Evolutionary conservation across 129 eudicot genomes (phyloP).

Genomic region (Arctium lappa): DNA sequence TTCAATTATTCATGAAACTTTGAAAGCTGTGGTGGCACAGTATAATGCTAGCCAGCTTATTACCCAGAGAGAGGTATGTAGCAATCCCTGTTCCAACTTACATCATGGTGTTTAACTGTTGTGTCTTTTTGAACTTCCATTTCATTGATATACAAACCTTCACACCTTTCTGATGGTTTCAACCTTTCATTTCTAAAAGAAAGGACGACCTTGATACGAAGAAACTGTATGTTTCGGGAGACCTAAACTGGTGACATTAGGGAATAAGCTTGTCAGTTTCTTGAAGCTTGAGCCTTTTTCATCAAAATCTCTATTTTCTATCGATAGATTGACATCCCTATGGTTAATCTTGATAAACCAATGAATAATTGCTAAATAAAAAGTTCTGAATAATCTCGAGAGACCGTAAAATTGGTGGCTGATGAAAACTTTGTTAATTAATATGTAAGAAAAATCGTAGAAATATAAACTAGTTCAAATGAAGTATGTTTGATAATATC

Average conservation of each 20-base stretch:
- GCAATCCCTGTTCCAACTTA: not conserved
- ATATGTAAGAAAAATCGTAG: not conserved
- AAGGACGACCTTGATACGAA: no score
- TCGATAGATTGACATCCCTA: not conserved
- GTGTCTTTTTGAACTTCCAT: not conserved
- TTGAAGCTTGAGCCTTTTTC: no score
- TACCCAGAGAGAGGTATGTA: conserved; percentile 61
- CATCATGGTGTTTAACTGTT: not conserved
- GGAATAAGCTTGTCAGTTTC: no score
- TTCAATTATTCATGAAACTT: conserved; percentile 57
- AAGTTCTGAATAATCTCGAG: not conserved
- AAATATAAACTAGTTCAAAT: not conserved
- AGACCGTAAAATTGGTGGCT: not conserved
- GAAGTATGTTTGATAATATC: not conserved
- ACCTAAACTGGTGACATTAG: not conserved
- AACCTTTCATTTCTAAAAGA: not conserved
- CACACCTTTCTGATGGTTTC: not conserved
- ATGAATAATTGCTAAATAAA: not conserved
- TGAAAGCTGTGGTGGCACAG: conserved; percentile 61
- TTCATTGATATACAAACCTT: not conserved
- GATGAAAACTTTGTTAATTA: not conserved
- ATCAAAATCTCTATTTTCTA: not conserved
- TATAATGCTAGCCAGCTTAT: conserved; percentile 63
- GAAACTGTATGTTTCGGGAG: not conserved
- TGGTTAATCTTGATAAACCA: not conserved